phyloP scores from a whole-genome alignment of 176 grass and related monocot genomes.

The Pharus latifolius region DNA sequence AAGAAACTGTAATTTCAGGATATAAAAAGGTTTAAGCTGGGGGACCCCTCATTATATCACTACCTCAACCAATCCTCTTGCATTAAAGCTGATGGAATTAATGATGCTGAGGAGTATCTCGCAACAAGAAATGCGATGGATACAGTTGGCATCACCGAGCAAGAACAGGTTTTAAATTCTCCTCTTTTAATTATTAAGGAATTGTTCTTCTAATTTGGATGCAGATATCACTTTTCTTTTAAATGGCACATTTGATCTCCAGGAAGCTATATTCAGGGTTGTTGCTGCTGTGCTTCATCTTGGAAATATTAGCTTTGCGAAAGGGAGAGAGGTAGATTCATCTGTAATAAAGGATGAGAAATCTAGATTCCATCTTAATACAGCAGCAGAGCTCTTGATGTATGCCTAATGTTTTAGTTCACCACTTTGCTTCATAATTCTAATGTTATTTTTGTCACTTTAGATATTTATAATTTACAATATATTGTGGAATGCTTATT shows the following conservation, averaged over 20 bases:
- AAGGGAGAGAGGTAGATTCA: constrained; percentile 85
- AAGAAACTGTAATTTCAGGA: constrained; percentile 41
- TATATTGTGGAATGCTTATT: constrained; percentile 18
- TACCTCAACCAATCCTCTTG: constrained; percentile 95
- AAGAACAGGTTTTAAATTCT: constrained; percentile 72
- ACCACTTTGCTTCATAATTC: constrained; percentile 16
- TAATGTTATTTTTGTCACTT: neutral
- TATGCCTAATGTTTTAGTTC: constrained; percentile 29
- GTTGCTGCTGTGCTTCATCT: constrained; percentile 98
- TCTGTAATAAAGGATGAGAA: constrained; percentile 91
- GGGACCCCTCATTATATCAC: constrained; percentile 55
- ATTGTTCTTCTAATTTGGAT: constrained; percentile 12
- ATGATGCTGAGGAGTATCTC: constrained; percentile 82
- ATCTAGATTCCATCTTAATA: constrained; percentile 85
- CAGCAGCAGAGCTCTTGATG: constrained; percentile 81
- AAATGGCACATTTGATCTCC: constrained; percentile 21
- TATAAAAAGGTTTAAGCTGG: constrained; percentile 71
- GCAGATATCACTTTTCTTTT: constrained; percentile 4
- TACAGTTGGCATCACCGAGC: constrained; percentile 70
- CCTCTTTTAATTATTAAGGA: constrained; percentile 12
- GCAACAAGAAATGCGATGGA: constrained; percentile 94
- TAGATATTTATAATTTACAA: constrained; percentile 8
- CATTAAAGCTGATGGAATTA: constrained; percentile 71
- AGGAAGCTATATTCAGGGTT: constrained; percentile 95
- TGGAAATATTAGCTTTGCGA: constrained; percentile 86